A percentile compares a stretch with the other conserved stretches of the same genome.
These are phyloP conservation scores for Trifolium pratense DNA, from an alignment of 306 rosid species.

Conservation along the genomic window DNA sequence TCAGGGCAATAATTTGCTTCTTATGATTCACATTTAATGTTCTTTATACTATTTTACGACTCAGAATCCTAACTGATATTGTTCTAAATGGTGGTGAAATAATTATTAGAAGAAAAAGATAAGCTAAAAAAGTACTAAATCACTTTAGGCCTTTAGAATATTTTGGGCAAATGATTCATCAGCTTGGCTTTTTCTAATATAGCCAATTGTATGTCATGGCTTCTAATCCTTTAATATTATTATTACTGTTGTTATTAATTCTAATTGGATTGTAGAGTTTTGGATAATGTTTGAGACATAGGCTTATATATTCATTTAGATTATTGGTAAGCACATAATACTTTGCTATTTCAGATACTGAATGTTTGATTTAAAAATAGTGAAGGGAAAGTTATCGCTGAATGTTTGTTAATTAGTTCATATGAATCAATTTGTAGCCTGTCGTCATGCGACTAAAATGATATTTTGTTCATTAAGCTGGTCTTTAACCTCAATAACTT, in stretches of 20 bases:
- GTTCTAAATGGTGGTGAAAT: neutral
- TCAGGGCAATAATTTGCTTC: neutral
- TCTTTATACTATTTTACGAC: neutral
- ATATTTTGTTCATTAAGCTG: conserved; percentile 2
- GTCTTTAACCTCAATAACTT: conserved; percentile 16
- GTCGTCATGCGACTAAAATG: neutral
- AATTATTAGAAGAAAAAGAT: neutral
- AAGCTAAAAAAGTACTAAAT: neutral
- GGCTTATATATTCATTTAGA: neutral
- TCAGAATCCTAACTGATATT: neutral
- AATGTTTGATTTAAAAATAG: neutral
- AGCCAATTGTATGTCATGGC: neutral
- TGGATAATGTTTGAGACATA: neutral
- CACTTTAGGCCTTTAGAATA: neutral
- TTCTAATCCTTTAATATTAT: too few species aligned
- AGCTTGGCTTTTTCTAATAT: neutral
- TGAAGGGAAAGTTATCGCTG: neutral
- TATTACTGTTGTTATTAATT: neutral
- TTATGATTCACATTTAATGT: neutral
- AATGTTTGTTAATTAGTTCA: too few species aligned
- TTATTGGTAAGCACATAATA: neutral
- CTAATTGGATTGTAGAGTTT: too few species aligned
- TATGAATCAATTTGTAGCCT: too few species aligned
- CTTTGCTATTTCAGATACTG: too few species aligned
- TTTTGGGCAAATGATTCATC: neutral